Percentiles rank a stretch among this genome's conserved stretches.
phyloP scores from a whole-genome alignment of 2,329 filamentous ascomycete genomes.

The Xylariaceae sp. region DNA sequence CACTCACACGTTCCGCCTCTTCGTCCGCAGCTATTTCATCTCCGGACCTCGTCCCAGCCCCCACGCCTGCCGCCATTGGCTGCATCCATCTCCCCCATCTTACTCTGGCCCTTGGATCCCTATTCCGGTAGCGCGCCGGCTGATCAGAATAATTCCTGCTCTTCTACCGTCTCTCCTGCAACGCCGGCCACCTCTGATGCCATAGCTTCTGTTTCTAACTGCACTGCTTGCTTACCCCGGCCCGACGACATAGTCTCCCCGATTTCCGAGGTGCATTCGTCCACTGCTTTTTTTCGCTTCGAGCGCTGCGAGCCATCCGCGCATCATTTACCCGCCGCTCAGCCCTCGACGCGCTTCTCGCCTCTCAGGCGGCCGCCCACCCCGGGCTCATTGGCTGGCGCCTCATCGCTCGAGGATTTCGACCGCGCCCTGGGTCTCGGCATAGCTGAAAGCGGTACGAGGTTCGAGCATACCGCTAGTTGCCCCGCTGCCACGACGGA shows the following conservation, averaged over 20 bases:
- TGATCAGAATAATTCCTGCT: conserved; percentile 8
- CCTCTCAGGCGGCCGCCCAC: conserved; percentile 35
- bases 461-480: conserved; percentile 6
- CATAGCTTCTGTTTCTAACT: conserved; percentile 15
- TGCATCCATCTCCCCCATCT: conserved; percentile 13
- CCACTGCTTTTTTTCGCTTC: conserved; percentile 15
- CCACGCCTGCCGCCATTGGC: conserved; percentile 21
- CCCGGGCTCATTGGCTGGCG: conserved; percentile 34
- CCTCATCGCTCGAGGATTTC: conserved; percentile 38
- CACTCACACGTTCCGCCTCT: conserved; percentile 2
- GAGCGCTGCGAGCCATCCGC: neutral
- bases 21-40: neutral
- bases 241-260: conserved; percentile 34
- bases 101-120: conserved; percentile 14
- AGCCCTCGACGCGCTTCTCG: conserved; percentile 16
- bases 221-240: conserved; percentile 20
- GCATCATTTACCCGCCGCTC: conserved; percentile 5
- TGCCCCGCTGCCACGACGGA: conserved; percentile 22
- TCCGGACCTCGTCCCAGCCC: conserved; percentile 4
- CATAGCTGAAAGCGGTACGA: neutral
- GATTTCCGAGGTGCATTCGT: conserved; percentile 31
- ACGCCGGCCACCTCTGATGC: conserved; percentile 14
- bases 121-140: conserved; percentile 1
- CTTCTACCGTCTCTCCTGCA: conserved; percentile 6
- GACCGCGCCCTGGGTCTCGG: conserved; percentile 30